phyloP scores from a whole-genome alignment of 2,329 filamentous ascomycete species.

The Erysiphe pulchra region DNA sequence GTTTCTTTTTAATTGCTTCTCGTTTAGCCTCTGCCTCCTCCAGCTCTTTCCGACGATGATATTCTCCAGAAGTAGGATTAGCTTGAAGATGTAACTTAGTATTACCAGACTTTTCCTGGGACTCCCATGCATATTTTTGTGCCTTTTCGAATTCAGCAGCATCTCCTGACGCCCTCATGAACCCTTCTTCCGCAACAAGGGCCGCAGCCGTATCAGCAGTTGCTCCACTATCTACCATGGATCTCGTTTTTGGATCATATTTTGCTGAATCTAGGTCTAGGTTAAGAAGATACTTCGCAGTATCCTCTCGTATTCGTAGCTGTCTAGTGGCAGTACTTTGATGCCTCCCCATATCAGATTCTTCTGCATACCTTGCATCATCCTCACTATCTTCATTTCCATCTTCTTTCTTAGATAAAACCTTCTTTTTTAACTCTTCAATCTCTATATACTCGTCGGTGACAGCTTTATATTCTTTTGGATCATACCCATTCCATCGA shows the following conservation, averaged over 20 bases:
- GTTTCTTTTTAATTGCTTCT: constrained; percentile 37
- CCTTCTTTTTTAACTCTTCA: constrained; percentile 41
- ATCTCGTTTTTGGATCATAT: constrained; percentile 88
- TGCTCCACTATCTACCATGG: constrained; percentile 67
- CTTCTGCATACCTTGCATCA: constrained; percentile 65
- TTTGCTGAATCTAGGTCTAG: constrained; percentile 89
- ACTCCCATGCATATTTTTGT: constrained; percentile 82
- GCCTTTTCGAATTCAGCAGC: constrained; percentile 80
- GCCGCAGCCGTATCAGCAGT: constrained; percentile 56
- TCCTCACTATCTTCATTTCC: constrained; percentile 26
- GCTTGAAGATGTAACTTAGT: constrained; percentile 77
- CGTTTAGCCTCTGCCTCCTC: constrained; percentile 47
- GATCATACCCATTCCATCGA: constrained; percentile 94
- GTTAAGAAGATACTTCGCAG: constrained; percentile 86
- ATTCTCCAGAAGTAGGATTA: constrained; percentile 81
- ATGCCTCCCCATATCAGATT: constrained; percentile 87
- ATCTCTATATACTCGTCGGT: constrained; percentile 73
- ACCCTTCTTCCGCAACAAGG: constrained; percentile 78
- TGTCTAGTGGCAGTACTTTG: constrained; percentile 80
- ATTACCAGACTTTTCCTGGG: constrained; percentile 57
- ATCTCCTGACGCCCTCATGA: constrained; percentile 68
- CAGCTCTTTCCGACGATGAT: constrained; percentile 53
- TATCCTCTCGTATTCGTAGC: constrained; percentile 80
- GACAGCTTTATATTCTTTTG: constrained; percentile 63
- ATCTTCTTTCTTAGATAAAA: constrained; percentile 21